These are phyloP conservation scores for Fusarium circinatum DNA, from an alignment of 2,329 filamentous ascomycete genomes.

Conservation along the genomic window DNA sequence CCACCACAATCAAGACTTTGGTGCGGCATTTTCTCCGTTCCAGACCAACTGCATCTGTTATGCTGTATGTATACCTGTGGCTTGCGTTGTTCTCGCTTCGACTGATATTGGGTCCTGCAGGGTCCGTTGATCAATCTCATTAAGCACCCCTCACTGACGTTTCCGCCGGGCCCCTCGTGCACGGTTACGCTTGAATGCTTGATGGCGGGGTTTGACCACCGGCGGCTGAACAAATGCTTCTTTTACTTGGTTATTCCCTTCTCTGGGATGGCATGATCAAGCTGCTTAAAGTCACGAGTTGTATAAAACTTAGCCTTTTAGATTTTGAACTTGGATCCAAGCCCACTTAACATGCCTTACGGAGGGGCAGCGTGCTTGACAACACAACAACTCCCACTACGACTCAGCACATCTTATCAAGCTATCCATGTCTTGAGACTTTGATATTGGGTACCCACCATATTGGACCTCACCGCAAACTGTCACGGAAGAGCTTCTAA, in stretches of 20 bases:
- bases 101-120: conserved; percentile 27
- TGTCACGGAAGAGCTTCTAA: conserved; percentile 4
- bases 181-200: conserved; percentile 18
- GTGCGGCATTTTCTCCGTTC: conserved; percentile 35
- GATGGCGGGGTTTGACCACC: conserved; percentile 26
- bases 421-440: conserved; percentile 13
- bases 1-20: conserved; percentile 9
- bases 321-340: not conserved
- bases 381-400: conserved; percentile 2
- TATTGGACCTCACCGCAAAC: conserved; percentile 34
- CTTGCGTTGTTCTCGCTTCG: conserved; percentile 18
- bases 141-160: conserved; percentile 29
- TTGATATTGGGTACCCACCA: conserved; percentile 24
- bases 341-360: not conserved
- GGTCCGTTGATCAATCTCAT: conserved; percentile 40
- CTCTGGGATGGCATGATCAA: not conserved
- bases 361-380: conserved; percentile 14
- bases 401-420: conserved; percentile 12
- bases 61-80: conserved; percentile 12
- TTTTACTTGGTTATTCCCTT: not conserved
- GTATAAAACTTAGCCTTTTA: not conserved
- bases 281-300: not conserved
- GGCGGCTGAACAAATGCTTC: not conserved
- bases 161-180: conserved; percentile 26
- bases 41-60: not conserved